phyloP scores from a whole-genome alignment of 345 rosid genomes.

The Bruguiera gymnorhiza region DNA sequence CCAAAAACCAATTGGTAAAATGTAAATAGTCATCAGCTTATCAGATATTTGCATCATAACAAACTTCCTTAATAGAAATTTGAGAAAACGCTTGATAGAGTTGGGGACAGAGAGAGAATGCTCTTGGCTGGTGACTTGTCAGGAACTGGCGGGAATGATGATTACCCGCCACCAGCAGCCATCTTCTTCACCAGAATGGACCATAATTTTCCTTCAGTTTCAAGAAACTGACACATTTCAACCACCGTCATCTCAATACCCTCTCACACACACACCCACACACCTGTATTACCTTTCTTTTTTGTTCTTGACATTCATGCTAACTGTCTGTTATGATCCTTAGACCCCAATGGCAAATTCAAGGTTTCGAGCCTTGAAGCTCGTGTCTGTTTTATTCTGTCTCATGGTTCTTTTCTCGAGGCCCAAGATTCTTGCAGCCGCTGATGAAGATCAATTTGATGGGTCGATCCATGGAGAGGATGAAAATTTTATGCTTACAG shows the following conservation, averaged over 20 bases:
- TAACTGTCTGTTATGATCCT: conserved; percentile 14
- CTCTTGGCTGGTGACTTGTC: conserved; percentile 10
- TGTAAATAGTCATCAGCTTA: background rate
- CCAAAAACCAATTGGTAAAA: background rate
- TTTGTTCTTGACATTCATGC: conserved; percentile 15
- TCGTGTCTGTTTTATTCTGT: conserved; percentile 27
- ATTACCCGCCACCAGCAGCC: conserved; percentile 47
- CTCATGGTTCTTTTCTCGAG: conserved; percentile 28
- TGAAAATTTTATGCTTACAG: background rate
- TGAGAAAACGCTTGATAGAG: background rate
- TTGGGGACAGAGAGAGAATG: background rate
- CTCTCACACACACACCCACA: conserved; percentile 25
- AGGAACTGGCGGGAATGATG: conserved; percentile 37
- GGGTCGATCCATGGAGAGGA: background rate
- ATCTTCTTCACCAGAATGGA: conserved; percentile 39
- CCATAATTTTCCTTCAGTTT: conserved; percentile 36
- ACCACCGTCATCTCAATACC: conserved; percentile 28
- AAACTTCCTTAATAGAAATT: background rate
- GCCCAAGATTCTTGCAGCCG: conserved; percentile 18
- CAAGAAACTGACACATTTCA: conserved; percentile 53
- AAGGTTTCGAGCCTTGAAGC: conserved; percentile 18
- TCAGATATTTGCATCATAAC: background rate
- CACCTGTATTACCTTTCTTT: conserved; percentile 2
- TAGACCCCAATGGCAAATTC: conserved; percentile 34
- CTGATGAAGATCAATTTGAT: conserved; percentile 17